Percentiles rank a stretch among this genome's conserved stretches.
Evolutionary conservation across 306 rosid species (phyloP).

Genomic region (Dalbergia cultrata): DNA sequence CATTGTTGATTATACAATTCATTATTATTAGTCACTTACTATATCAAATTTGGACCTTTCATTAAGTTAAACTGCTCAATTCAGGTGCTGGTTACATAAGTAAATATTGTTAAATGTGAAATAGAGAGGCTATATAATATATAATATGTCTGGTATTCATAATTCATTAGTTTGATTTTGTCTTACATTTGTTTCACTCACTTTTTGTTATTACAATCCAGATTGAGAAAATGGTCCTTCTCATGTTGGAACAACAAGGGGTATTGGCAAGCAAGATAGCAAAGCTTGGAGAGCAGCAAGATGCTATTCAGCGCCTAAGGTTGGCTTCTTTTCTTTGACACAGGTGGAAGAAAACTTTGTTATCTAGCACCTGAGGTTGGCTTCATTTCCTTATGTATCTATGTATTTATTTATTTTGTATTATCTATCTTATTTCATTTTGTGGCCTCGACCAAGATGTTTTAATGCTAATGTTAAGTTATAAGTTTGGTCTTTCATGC

Average conservation of each 20-base stretch:
- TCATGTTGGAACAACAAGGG: conserved; percentile 94
- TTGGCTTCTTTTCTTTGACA: no score
- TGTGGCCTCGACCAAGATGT: no score
- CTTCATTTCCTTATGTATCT: no score
- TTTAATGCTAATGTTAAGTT: no score
- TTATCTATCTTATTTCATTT: no score
- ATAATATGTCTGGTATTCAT: conserved; percentile 7
- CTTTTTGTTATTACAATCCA: conserved; percentile 47
- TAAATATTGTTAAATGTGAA: neutral
- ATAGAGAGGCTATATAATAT: neutral
- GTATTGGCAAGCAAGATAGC: conserved; percentile 81
- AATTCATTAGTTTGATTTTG: neutral
- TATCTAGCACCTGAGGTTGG: no score
- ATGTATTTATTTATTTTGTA: no score
- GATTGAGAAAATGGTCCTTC: conserved; percentile 92
- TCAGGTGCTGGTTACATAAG: conserved; percentile 7
- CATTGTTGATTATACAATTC: conserved; percentile 10
- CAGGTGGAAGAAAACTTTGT: no score
- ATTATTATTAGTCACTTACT: neutral
- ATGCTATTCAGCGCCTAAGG: conserved; percentile 64
- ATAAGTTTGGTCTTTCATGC: no score
- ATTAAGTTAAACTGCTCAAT: neutral
- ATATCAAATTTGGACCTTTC: conserved; percentile 4
- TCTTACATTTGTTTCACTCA: conserved; percentile 30
- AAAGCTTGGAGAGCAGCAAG: conserved; percentile 64